A percentile compares a stretch with the other conserved stretches of the same genome.
phyloP scores from a whole-genome alignment of 2,329 filamentous ascomycete genomes.

The Aspergillus pseudotamarii region DNA sequence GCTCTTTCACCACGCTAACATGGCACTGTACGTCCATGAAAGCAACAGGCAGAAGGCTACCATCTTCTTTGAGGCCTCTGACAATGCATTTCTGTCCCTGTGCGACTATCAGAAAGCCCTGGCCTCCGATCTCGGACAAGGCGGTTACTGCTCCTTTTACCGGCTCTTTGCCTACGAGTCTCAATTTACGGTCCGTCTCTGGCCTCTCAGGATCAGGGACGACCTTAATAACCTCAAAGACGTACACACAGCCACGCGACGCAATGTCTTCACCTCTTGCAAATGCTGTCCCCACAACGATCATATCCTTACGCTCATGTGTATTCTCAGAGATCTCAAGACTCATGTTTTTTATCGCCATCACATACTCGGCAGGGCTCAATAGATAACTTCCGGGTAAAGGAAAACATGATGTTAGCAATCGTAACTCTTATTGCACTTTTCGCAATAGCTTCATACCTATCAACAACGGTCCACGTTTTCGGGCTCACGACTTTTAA shows the following conservation, averaged over 20 bases:
- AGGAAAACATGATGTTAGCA: conserved; percentile 13
- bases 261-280: conserved; percentile 89
- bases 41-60: conserved; percentile 85
- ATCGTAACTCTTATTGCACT: conserved; percentile 6
- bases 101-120: conserved; percentile 84
- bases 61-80: conserved; percentile 91
- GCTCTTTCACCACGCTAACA: conserved; percentile 79
- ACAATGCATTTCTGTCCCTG: conserved; percentile 99
- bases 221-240: conserved; percentile 89
- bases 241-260: conserved; percentile 80
- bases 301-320: conserved; percentile 78
- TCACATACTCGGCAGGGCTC: conserved; percentile 73
- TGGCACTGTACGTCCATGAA: conserved; percentile 98
- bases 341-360: conserved; percentile 79
- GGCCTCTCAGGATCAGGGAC: conserved; percentile 84
- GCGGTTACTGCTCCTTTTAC: conserved; percentile 91
- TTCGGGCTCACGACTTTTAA: conserved; percentile 78
- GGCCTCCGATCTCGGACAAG: conserved; percentile 79
- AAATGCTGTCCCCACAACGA: conserved; percentile 83
- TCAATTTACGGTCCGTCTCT: conserved; percentile 82
- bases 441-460: conserved; percentile 34
- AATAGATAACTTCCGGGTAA: conserved; percentile 58
- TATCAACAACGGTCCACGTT: conserved; percentile 79
- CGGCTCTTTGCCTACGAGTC: conserved; percentile 84
- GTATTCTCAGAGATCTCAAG: conserved; percentile 91